A percentile compares a stretch with the other conserved stretches of the same genome.
These are phyloP conservation scores for Globisporangium splendens DNA, from an alignment of 352 stramenopile species.

Conservation along the genomic window DNA sequence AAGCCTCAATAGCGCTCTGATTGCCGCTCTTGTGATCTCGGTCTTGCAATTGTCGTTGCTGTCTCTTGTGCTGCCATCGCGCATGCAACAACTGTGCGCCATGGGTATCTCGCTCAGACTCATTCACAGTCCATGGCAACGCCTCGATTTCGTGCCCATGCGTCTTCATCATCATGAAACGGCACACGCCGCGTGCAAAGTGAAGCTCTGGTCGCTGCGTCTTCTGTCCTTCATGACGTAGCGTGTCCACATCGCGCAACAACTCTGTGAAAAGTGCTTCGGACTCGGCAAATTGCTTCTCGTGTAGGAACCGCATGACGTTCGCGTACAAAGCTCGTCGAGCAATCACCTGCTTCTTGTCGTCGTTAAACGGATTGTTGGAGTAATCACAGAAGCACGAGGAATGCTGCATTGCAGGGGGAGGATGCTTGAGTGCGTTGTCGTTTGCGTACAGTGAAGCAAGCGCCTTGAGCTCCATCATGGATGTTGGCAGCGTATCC, in stretches of 20 bases:
- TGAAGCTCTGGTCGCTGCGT: conserved; percentile 24
- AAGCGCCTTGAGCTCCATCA: conserved; percentile 35
- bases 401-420: conserved; percentile 22
- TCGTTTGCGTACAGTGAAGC: conserved; percentile 37
- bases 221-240: conserved; percentile 17
- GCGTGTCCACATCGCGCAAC: conserved; percentile 17
- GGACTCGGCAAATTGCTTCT: conserved; percentile 20
- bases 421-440: conserved; percentile 34
- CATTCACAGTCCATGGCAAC: conserved; percentile 11
- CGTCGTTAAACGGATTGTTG: conserved; percentile 54
- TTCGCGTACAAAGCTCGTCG: conserved; percentile 7
- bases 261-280: conserved; percentile 30
- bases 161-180: conserved; percentile 34
- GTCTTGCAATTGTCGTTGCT: conserved; percentile 8
- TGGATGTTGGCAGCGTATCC: conserved; percentile 41
- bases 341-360: neutral
- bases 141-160: conserved; percentile 18
- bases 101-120: conserved; percentile 23
- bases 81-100: conserved; percentile 14
- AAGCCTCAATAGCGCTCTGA: neutral
- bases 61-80: neutral
- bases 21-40: conserved; percentile 2
- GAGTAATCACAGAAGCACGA: conserved; percentile 53
- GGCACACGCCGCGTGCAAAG: conserved; percentile 40
- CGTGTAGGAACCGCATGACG: conserved; percentile 29